Conservation (phyloP, 805 yeast species). For the Sugiyamaella chiloensis region DNA sequence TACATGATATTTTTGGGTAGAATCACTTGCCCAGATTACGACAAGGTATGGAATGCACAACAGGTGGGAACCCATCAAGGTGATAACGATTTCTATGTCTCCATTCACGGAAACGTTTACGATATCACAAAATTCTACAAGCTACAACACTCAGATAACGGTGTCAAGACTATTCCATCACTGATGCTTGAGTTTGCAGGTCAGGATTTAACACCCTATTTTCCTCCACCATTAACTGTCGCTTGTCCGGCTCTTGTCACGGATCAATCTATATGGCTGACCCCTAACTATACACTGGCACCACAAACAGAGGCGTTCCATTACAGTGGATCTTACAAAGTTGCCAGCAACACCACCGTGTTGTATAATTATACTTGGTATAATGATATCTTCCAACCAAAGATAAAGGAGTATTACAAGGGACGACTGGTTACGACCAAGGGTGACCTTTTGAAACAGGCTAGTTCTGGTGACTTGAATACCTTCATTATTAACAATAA, state of each 20-base stretch:
- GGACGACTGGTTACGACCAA: conserved; percentile 37
- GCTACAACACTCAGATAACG: conserved; percentile 40
- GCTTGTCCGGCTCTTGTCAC: conserved; percentile 40
- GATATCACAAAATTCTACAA: conserved; percentile 40
- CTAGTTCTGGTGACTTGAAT: conserved; percentile 28
- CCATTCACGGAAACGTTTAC: conserved; percentile 39
- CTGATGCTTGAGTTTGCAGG: conserved; percentile 40
- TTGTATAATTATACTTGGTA: conserved; percentile 39
- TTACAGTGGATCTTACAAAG: conserved; percentile 31
- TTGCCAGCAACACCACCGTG: conserved; percentile 30
- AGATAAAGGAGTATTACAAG: conserved; percentile 34
- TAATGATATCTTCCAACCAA: conserved; percentile 34
- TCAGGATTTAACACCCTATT: conserved; percentile 37
- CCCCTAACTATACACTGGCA: conserved; percentile 31
- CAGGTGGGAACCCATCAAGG: conserved; percentile 39
- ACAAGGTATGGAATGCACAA: conserved; percentile 39
- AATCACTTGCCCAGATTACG: conserved; percentile 40
- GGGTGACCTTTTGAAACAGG: conserved; percentile 25
- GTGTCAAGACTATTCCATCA: conserved; percentile 31
- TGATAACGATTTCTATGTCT: conserved; percentile 36
- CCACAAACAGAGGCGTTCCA: conserved; percentile 32
- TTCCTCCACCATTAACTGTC: conserved; percentile 39
- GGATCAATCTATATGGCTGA: conserved; percentile 30
- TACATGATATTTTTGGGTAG: conserved; percentile 41
- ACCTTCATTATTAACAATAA: conserved; percentile 34